Evolutionary conservation across 768 basidiomycete genomes (phyloP).

Genomic region (Tylopilus intermedius): DNA sequence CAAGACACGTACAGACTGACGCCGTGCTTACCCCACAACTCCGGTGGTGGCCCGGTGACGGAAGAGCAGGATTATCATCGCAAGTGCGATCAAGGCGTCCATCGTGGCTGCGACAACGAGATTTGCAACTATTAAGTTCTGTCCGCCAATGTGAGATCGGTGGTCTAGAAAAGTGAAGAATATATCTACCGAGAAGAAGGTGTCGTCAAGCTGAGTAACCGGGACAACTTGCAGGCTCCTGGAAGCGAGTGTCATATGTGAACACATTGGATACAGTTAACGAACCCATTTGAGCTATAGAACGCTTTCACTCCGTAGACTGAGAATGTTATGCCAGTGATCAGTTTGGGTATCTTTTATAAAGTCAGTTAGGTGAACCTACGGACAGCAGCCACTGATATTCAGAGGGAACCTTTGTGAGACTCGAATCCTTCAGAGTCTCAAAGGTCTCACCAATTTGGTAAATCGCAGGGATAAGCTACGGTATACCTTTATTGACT

Average conservation of each 20-base stretch:
- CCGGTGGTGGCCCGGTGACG: neutral
- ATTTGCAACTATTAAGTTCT: neutral
- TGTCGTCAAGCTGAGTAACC: neutral
- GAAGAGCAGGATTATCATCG: slow-evolving; percentile 5
- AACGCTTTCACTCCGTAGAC: slow-evolving; percentile 1
- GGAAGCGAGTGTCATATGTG: neutral
- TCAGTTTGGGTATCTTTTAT: no score
- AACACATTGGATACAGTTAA: neutral
- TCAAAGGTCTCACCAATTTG: slow-evolving; percentile 6
- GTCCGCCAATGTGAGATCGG: neutral
- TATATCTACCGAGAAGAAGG: neutral
- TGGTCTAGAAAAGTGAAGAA: neutral
- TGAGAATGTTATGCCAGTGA: neutral
- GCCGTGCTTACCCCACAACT: neutral
- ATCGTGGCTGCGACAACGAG: neutral
- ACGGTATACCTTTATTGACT: neutral
- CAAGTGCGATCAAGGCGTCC: slow-evolving; percentile 8
- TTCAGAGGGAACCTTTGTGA: neutral
- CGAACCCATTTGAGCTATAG: slow-evolving; percentile 4
- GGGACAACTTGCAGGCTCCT: neutral
- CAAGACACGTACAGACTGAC: no score
- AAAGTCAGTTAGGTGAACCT: neutral
- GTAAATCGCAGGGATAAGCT: neutral
- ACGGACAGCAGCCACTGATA: slow-evolving; percentile 1
- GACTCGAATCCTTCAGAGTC: neutral